Base-by-base conservation (phyloP, 805 yeast genomes). In the Starmerella floricola region DNA sequence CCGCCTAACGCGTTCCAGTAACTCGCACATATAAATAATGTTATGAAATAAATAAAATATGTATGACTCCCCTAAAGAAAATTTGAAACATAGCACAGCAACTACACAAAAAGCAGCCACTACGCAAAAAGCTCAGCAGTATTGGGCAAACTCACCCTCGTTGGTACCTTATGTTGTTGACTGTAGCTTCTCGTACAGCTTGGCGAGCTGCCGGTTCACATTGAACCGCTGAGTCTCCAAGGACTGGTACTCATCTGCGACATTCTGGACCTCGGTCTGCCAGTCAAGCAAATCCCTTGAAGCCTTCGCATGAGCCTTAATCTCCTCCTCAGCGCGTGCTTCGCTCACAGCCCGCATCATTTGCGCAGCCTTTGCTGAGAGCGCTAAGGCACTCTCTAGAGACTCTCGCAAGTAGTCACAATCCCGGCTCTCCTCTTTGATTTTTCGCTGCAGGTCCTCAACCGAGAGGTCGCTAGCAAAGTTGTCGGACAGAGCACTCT, bases 1-100 rank as follows among this genome's bases (percentile, higher is more conserved):
- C 83, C 83, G 16, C 69, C 72, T 5, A 67, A 73, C 40, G 83
- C 83, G 2, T 76, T 64, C 42, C 42, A 39, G 30, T 41, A 13
- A 31, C 18, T n/a, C 6, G 8, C 15, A 32, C 12, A 16, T 3
- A 36, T 10, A 30, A 27, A 36, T 5, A n/a, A 36, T 18, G 12
- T 15, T 4, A 3, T 31, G 11, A 20, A 34, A 15, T 8, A 34
- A 19, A 18, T 10, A 19, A 33, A 34, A 34, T 19, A 32, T 19
- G 11, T 18, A 32, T 32, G 13, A 12, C 5, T 18, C 30, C 4
- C 20, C 17, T 18, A 34, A 34, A 34, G 20, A 34, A 34, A 20
- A 33, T 6, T 33, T 33, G 17, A 8, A 33, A 15, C 16, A 33
- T n/a, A 30, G 18, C 15, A 15, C 8, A 30, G 11, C 27, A 6